These are phyloP conservation scores for Huntiella bhutanensis DNA, from an alignment of 2,329 filamentous ascomycete genomes.

Conservation along the genomic window DNA sequence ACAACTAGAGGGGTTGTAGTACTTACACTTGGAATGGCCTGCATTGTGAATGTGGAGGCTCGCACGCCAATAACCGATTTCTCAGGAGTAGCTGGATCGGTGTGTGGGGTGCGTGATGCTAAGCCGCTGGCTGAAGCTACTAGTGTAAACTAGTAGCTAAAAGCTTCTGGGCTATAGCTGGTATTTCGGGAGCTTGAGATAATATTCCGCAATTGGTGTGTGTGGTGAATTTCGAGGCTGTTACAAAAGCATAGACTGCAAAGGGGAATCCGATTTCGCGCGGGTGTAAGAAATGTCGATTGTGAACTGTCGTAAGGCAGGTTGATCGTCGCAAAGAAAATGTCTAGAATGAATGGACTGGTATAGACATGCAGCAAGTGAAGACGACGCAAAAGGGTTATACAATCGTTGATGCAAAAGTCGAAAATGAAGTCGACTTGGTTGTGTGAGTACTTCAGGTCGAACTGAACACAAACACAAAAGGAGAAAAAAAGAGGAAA, in stretches of 20 bases:
- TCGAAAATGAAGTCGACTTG: not conserved
- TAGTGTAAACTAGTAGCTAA: not conserved
- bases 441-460: not conserved
- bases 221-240: too few species aligned
- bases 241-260: not conserved
- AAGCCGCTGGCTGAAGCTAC: not conserved
- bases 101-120: not conserved
- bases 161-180: constrained; percentile 1
- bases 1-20: too few species aligned
- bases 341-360: too few species aligned
- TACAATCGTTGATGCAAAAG: not conserved
- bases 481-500: not conserved
- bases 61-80: not conserved
- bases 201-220: too few species aligned
- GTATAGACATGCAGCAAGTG: too few species aligned
- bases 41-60: constrained; percentile 22
- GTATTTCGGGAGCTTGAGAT: too few species aligned
- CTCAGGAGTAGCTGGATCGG: not conserved
- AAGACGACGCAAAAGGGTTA: too few species aligned
- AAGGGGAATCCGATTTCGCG: not conserved
- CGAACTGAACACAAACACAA: not conserved
- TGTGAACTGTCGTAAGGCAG: not conserved
- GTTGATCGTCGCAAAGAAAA: too few species aligned
- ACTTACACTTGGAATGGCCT: constrained; percentile 33
- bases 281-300: not conserved